A percentile compares a stretch with the other conserved stretches of the same genome.
These are phyloP conservation scores for Vigna trinervia DNA, from an alignment of 306 rosid genomes.

Conservation along the genomic window DNA sequence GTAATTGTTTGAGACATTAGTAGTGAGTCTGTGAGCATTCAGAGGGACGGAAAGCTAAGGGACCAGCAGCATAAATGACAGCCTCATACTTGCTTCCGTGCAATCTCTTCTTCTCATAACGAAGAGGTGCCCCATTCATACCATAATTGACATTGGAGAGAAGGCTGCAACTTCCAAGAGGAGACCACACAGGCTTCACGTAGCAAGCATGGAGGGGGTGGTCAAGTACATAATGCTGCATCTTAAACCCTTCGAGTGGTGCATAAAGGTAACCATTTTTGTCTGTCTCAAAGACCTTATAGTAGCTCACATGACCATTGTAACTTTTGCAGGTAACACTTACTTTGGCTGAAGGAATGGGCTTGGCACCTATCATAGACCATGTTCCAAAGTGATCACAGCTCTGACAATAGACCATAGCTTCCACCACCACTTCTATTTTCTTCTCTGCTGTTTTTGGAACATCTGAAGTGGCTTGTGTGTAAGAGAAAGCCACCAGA, in stretches of 20 bases:
- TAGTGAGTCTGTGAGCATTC: conserved; percentile 56
- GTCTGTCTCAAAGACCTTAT: conserved; percentile 74
- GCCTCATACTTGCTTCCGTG: conserved; percentile 67
- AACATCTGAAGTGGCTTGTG: conserved; percentile 42
- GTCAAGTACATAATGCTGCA: conserved; percentile 60
- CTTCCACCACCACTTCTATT: conserved; percentile 71
- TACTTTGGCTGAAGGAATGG: conserved; percentile 73
- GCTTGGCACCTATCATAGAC: conserved; percentile 77
- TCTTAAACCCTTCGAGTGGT: conserved; percentile 68
- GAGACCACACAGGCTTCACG: conserved; percentile 80
- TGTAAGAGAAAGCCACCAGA: conserved; percentile 49
- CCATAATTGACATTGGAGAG: conserved; percentile 77
- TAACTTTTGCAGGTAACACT: conserved; percentile 83
- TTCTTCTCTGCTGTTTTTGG: conserved; percentile 47
- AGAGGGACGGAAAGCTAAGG: conserved; percentile 84
- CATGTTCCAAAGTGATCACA: conserved; percentile 73
- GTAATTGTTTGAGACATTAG: conserved; percentile 31
- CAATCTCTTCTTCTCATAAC: conserved; percentile 69
- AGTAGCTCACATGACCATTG: conserved; percentile 71
- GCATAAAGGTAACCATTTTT: conserved; percentile 77
- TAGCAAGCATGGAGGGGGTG: conserved; percentile 88
- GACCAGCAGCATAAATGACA: conserved; percentile 82
- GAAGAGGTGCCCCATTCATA: conserved; percentile 73
- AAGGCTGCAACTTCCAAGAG: conserved; percentile 62
- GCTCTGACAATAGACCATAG: conserved; percentile 82